Evolutionary conservation across 2,329 filamentous ascomycete species (phyloP).

Genomic region (Geosmithia morbida): DNA sequence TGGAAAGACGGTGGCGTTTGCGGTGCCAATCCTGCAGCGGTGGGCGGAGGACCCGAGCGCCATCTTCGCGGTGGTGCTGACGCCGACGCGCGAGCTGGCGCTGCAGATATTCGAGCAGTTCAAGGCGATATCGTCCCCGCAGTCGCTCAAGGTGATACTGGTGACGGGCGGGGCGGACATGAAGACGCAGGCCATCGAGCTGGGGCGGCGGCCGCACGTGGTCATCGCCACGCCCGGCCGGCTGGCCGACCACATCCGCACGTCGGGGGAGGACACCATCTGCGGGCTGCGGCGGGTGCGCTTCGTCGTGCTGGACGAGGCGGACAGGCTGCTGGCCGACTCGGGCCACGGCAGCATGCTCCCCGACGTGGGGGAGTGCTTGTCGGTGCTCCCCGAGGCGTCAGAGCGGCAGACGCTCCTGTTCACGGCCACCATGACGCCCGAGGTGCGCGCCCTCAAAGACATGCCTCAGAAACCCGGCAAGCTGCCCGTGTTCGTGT

Average conservation of each 20-base stretch:
- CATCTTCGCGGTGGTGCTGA: conserved; percentile 80
- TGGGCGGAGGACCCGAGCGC: conserved; percentile 88
- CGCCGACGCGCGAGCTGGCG: conserved; percentile 81
- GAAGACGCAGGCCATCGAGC: conserved; percentile 73
- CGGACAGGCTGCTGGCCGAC: conserved; percentile 70
- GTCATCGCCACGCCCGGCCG: conserved; percentile 91
- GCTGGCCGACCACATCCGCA: conserved; percentile 84
- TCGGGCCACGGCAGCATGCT: conserved; percentile 74
- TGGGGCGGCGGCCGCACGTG: conserved; percentile 72
- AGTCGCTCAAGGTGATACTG: conserved; percentile 77
- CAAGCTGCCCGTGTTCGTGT: conserved; percentile 71
- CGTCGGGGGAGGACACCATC: conserved; percentile 82
- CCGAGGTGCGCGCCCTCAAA: conserved; percentile 79
- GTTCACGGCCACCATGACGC: conserved; percentile 91
- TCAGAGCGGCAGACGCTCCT: conserved; percentile 77
- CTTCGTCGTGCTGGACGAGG: conserved; percentile 90
- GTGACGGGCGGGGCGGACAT: conserved; percentile 90
- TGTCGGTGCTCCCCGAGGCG: conserved; percentile 66
- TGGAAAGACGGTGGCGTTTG: conserved; percentile 93
- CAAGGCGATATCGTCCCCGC: conserved; percentile 78
- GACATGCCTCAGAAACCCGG: conserved; percentile 54
- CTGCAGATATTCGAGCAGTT: conserved; percentile 95
- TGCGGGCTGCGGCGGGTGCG: conserved; percentile 64
- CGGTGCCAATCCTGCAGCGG: conserved; percentile 82
- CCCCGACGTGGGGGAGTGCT: conserved; percentile 81